A percentile compares a stretch with the other conserved stretches of the same genome.
These are phyloP conservation scores for Scutellaria baicalensis DNA, from an alignment of 257 asterid genomes.

Conservation along the genomic window DNA sequence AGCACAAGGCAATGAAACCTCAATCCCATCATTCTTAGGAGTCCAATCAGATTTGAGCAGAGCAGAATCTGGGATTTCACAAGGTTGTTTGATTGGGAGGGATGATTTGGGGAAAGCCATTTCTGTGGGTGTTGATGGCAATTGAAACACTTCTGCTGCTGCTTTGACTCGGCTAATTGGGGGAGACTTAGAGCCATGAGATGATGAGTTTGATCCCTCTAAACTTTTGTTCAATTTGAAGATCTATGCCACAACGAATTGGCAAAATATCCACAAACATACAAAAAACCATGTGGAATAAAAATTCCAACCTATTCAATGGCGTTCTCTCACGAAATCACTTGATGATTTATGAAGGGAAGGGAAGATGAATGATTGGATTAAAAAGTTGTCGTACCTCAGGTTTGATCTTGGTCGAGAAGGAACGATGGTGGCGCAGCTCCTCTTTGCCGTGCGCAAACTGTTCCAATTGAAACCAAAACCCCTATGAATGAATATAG, in stretches of 20 bases:
- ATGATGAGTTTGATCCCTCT: constrained; percentile 33
- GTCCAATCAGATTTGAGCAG: constrained; percentile 36
- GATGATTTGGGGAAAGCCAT: constrained; percentile 23
- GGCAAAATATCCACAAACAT: constrained; percentile 10
- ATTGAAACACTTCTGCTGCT: constrained; percentile 9
- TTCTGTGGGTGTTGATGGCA: constrained; percentile 11
- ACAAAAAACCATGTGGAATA: constrained; percentile 22
- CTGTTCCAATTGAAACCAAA: constrained; percentile 30
- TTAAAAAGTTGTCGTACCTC: constrained; percentile 39
- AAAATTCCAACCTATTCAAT: constrained; percentile 1
- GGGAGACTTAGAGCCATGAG: constrained; percentile 37
- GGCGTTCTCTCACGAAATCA: neutral
- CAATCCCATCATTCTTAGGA: constrained; percentile 59
- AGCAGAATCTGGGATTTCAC: constrained; percentile 5
- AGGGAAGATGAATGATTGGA: neutral
- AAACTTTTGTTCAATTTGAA: constrained; percentile 26
- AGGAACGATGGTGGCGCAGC: constrained; percentile 30
- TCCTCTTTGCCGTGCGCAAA: constrained; percentile 56
- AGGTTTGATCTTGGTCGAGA: constrained; percentile 28
- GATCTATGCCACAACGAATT: constrained; percentile 36
- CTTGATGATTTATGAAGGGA: neutral
- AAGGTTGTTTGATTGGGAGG: constrained; percentile 11
- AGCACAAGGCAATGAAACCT: constrained; percentile 30
- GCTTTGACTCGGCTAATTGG: constrained; percentile 27
- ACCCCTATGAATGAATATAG: neutral